Base-by-base conservation (phyloP, 129 eudicot species). In the Sambucus nigra region DNA sequence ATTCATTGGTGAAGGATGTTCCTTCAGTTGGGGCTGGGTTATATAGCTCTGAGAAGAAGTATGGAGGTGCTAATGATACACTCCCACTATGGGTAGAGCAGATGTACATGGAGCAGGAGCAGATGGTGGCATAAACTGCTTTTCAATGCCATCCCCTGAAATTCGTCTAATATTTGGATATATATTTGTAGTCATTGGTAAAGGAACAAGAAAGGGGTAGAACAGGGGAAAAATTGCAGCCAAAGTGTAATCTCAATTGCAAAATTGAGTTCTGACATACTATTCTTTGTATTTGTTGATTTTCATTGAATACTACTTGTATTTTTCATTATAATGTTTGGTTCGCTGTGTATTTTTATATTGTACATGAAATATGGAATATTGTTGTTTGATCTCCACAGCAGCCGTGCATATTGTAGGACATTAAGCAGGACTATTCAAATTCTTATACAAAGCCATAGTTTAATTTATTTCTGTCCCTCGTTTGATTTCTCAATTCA, bases 41-140 rank as follows among this genome's bases (percentile, higher is more conserved):
- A 18, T 78, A 69, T 47, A 64, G 77, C 18, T 69, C 80, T 18
- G 68, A 78, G 54, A 65, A 65, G 58, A 64, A 63, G 55, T 62
- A 55, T 15, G 70, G 67, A 23, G 52, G 55, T n/a, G 61, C 26
- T 22, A 61, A 66, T 13, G 82, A 71, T 1, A 61, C 40, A 65
- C 60, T 69, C 48, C 83, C 89, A 7, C 71, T 75, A 2, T 88
- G 96, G 96, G 73, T 70, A 39, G 94, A 87, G 55, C 88, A 77
- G 70, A 45, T 83, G 92, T 84, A 88, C 65, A 84, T 73, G 69
- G 92, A 80, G 77, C 87, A 88, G 64, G 97, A 80, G 69, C 84
- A 77, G 76, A 56, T 88, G 57, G 81, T 84, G 79, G 84, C 80
- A 22, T 80, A 66, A 77, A 19, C 35, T 67, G 53, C 9, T 50